Evolutionary conservation across 441 rosid species (phyloP), one percentile per base, ranked within the genome.

Genomic region (Adansonia gregorii): DNA sequence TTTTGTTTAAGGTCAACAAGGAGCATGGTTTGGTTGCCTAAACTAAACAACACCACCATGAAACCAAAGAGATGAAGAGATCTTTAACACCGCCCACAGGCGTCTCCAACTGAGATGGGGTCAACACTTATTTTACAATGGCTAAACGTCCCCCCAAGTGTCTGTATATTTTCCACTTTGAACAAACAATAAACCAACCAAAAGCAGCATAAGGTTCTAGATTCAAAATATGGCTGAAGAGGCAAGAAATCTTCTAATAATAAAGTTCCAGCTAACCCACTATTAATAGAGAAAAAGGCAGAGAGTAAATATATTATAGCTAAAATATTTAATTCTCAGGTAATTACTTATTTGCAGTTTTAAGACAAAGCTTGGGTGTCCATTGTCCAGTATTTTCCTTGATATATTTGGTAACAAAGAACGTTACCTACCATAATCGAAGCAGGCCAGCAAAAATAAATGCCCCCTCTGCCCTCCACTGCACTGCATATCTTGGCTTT

Each of bases 191-290:
- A n/a, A 60, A 24, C 39, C 65, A 60, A 22, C 65, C 65, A 22
- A 24, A 60, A 60, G 39, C 39, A 22, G 31, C 39, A 9, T 20
- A 60, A 59, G 20, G 35, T 22, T 59, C 9, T 20, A 24, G 14
- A 22, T 10, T 6, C 24, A 2, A 66, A 46, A 31, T 4, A 65
- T 51, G 49, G 49, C 27, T 41, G 41, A 76, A 61, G 41, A 54
- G 67, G 76, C 54, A 63, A 43, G 46, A 66, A 74, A 58, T 51
- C 60, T 52, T 51, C 59, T 76, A 60, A 68, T 76, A 9, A 70
- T 70, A 70, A 48, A 9, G 20, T n/a, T n/a, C 55, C 76, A 43
- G 35, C 71, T 60, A 17, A 56, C 14, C 2, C 10, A 48, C 52
- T 10, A 10, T 10, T 31, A 31, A 31, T 31, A 31, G 35, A 31